phyloP scores from a whole-genome alignment of 129 eudicot genomes.

The Glebionis coronaria region DNA sequence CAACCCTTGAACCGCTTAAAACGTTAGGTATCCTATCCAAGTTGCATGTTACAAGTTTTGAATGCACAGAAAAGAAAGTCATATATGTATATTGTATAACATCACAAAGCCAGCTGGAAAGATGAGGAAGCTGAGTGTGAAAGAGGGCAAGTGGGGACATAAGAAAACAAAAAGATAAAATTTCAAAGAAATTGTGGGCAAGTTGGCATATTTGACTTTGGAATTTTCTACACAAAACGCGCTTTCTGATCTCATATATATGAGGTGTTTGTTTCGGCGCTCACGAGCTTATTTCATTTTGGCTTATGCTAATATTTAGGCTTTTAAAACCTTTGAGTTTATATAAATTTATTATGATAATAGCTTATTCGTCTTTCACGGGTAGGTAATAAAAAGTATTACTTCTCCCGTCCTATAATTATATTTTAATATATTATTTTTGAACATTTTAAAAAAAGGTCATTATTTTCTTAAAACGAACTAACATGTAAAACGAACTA shows the following conservation, averaged over 20 bases:
- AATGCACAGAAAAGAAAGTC: background rate
- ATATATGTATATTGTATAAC: background rate
- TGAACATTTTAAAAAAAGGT: too few species aligned
- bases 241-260: background rate
- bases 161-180: background rate
- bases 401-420: too few species aligned
- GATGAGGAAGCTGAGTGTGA: background rate
- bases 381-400: too few species aligned
- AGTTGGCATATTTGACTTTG: constrained; percentile 10
- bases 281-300: too few species aligned
- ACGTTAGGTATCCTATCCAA: background rate
- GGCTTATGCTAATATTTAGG: too few species aligned
- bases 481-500: too few species aligned
- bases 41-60: background rate
- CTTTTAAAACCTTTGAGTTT: too few species aligned
- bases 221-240: background rate
- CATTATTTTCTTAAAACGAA: too few species aligned
- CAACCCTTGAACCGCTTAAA: background rate
- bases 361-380: too few species aligned
- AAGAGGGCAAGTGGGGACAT: background rate
- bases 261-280: too few species aligned
- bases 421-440: too few species aligned
- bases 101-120: constrained; percentile 6
- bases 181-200: background rate
- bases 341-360: too few species aligned